Conservation (phyloP, 2,329 filamentous ascomycete species). For the Phialophora macrospora region DNA sequence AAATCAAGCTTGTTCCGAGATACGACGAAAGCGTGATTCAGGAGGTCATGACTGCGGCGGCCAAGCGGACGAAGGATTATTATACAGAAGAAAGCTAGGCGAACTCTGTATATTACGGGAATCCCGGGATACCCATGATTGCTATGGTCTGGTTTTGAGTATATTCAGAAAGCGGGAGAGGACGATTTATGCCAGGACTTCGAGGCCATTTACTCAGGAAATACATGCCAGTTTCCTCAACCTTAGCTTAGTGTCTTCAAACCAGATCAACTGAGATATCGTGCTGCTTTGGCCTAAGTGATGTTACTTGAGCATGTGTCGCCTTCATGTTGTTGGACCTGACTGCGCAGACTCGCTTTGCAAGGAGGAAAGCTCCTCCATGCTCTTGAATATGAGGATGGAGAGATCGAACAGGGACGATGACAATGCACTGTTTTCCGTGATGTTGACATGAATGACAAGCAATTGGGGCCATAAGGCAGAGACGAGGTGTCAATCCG, state of each 20-base stretch:
- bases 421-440: neutral
- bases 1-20: slow-evolving; percentile 60
- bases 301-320: too few relatives aligned
- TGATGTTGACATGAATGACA: neutral
- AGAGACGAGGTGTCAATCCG: neutral
- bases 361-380: too few relatives aligned
- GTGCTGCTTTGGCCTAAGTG: too few relatives aligned
- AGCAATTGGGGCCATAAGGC: neutral
- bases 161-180: neutral
- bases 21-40: slow-evolving; percentile 44
- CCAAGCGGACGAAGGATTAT: slow-evolving; percentile 34
- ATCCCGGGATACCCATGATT: neutral
- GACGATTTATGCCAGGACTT: neutral
- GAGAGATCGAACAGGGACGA: too few relatives aligned
- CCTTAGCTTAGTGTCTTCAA: neutral
- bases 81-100: slow-evolving; percentile 26
- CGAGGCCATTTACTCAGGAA: neutral
- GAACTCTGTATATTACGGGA: neutral
- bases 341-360: too few relatives aligned
- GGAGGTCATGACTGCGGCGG: slow-evolving; percentile 30
- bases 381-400: too few relatives aligned
- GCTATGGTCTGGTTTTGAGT: neutral
- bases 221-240: neutral
- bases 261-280: neutral
- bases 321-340: too few relatives aligned